phyloP scores from a whole-genome alignment of 805 yeast species.

The Lipomyces lipofer region DNA sequence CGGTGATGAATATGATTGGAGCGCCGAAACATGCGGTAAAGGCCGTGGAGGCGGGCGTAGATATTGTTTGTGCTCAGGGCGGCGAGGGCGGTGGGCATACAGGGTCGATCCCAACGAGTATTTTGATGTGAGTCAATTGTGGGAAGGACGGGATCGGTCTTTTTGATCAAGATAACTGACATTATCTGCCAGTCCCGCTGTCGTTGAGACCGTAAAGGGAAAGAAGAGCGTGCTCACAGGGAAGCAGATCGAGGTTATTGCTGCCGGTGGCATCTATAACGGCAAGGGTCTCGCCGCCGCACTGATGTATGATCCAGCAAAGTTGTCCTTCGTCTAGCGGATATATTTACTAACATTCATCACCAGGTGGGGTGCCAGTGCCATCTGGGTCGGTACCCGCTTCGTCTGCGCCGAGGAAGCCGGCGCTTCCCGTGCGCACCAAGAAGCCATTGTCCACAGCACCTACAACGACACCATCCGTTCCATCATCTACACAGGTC shows the following conservation, averaged over 20 bases:
- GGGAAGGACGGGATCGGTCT: neutral
- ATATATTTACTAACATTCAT: neutral
- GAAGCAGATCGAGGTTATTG: constrained; percentile 33
- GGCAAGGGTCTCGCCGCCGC: constrained; percentile 36
- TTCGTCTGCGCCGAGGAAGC: constrained; percentile 35
- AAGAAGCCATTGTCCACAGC: constrained; percentile 31
- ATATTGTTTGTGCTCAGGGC: constrained; percentile 36
- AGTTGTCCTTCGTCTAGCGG: too few species aligned
- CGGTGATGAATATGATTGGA: constrained; percentile 37
- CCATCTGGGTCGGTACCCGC: constrained; percentile 37
- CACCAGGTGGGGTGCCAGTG: constrained; percentile 32
- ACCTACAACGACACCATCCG: constrained; percentile 32
- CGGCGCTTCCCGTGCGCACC: constrained; percentile 35
- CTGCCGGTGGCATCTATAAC: constrained; percentile 36
- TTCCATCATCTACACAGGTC: constrained; percentile 35
- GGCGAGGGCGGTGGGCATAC: constrained; percentile 39
- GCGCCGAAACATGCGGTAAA: constrained; percentile 33
- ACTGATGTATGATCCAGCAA: constrained; percentile 23
- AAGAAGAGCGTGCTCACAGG: constrained; percentile 33
- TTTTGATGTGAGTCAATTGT: constrained; percentile 23
- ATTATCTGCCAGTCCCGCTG: constrained; percentile 27
- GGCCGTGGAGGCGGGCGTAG: constrained; percentile 35
- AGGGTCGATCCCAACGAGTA: constrained; percentile 32
- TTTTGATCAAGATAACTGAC: neutral
- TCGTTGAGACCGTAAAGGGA: constrained; percentile 33